These are phyloP conservation scores for Piper betle DNA, from an alignment of 164 flowering plant genomes.

Conservation along the genomic window DNA sequence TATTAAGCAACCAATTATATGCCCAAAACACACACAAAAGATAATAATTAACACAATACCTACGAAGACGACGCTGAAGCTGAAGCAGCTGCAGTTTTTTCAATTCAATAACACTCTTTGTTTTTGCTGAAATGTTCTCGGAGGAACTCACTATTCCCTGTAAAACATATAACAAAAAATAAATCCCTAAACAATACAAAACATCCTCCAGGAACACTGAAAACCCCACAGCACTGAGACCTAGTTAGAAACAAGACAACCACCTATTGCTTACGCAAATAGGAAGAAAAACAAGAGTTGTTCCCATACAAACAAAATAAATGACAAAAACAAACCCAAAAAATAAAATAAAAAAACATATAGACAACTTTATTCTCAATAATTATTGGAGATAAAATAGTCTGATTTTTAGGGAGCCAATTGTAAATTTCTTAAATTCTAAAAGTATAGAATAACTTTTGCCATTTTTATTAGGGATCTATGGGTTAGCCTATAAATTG, in stretches of 20 bases:
- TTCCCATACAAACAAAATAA: no score
- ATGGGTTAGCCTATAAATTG: no score
- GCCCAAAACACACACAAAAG: no score
- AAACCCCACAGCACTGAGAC: no score
- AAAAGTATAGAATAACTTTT: no score
- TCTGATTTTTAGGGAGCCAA: not conserved
- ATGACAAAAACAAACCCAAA: no score
- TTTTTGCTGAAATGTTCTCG: conserved; percentile 79
- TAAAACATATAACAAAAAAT: not conserved
- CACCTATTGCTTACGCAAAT: not conserved
- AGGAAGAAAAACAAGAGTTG: no score
- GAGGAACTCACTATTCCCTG: conserved; percentile 89
- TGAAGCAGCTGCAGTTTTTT: conserved; percentile 86
- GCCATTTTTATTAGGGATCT: no score
- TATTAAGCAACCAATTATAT: not conserved
- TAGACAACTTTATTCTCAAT: no score
- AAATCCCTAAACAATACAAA: not conserved
- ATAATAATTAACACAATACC: conserved; percentile 21
- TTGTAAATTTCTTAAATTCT: no score
- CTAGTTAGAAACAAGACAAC: not conserved
- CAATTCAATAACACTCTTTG: conserved; percentile 93
- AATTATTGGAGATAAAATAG: not conserved
- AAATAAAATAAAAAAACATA: no score
- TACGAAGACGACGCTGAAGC: conserved; percentile 82
- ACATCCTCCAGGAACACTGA: not conserved